Evolutionary conservation across 805 yeast species (phyloP), one percentile per base, ranked within the genome.

Genomic region (Yamadazyma philogaea): DNA sequence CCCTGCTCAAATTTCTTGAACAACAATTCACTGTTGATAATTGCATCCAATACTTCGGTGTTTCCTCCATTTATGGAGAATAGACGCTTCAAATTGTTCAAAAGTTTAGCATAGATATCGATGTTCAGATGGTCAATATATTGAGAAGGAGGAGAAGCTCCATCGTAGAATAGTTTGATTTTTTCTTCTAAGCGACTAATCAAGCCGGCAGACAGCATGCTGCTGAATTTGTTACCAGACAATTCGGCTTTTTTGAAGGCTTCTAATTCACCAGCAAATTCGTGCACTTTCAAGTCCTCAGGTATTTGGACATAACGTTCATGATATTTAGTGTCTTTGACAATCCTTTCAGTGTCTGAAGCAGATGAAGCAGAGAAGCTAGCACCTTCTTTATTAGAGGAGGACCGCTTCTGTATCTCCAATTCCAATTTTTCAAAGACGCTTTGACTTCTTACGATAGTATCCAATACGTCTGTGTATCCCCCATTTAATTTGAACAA

Each of bases 31-130:
- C 75, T 77, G 39, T 76, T 73, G 16, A 78, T 53, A 32, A 82
- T 54, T 1, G 82, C 65, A 52, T 82, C 88, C 52, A 82, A 69
- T 10, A 78, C 69, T 40, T 75, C 75, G 2, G 82, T 66, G 50
- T 79, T 75, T 1, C 82, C 83, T 14, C 84, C 82, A 51, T 82
- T 82, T 26, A 77, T 50, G 14, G 61, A 58, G 56, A 26, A 81
- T 64, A 43, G 68, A 53, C 50, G 49, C 78, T 84, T 27, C 30
- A 49, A 36, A 7, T 36, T 42, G 11, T 15, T 43, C 8, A 37
- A 31, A 8, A 48, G 37, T 20, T 45, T 47, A 16, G 34, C 19
- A 30, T 43, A 47, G 6, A 24, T 36, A n/a, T 34, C 33, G 22
- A 44, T 37, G 30, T 41, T 32, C 17, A 24, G 19, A 16, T 37